These are phyloP conservation scores for Orbilia blumenaviensis DNA, from an alignment of 2,329 filamentous ascomycete genomes.

Conservation along the genomic window DNA sequence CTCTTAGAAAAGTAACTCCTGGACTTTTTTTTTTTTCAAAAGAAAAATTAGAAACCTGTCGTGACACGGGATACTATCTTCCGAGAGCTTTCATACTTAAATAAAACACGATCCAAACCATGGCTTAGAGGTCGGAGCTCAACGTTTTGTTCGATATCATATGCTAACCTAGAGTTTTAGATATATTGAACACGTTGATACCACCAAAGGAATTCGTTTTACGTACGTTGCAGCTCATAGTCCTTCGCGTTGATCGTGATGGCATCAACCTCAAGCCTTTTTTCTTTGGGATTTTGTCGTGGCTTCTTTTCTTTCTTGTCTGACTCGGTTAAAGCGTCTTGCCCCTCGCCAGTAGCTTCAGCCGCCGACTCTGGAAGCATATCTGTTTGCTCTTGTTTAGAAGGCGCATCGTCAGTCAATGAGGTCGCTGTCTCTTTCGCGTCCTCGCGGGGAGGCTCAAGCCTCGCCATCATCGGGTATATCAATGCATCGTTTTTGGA, in stretches of 20 bases:
- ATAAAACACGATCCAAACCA: constrained; percentile 86
- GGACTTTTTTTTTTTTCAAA: constrained; percentile 62
- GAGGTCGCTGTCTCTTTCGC: not conserved
- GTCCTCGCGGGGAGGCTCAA: not conserved
- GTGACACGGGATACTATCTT: not conserved
- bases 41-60: constrained; percentile 26
- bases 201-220: not conserved
- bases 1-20: constrained; percentile 90
- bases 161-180: constrained; percentile 50
- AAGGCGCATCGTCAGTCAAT: not conserved
- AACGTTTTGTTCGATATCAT: constrained; percentile 62
- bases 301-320: not conserved
- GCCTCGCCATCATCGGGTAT: not conserved
- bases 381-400: not conserved
- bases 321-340: not conserved
- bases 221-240: constrained; percentile 51
- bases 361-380: not conserved
- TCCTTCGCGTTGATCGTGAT: constrained; percentile 44
- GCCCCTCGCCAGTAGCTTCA: not conserved
- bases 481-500: not conserved
- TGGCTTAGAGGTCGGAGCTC: constrained; percentile 73
- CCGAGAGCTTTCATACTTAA: constrained; percentile 70
- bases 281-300: constrained; percentile 28
- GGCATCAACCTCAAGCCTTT: constrained; percentile 37
- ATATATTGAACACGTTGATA: not conserved